Percentiles rank a stretch among this genome's conserved stretches.
Evolutionary conservation across 345 rosid species (phyloP).

Genomic region (Corchorus capsularis): DNA sequence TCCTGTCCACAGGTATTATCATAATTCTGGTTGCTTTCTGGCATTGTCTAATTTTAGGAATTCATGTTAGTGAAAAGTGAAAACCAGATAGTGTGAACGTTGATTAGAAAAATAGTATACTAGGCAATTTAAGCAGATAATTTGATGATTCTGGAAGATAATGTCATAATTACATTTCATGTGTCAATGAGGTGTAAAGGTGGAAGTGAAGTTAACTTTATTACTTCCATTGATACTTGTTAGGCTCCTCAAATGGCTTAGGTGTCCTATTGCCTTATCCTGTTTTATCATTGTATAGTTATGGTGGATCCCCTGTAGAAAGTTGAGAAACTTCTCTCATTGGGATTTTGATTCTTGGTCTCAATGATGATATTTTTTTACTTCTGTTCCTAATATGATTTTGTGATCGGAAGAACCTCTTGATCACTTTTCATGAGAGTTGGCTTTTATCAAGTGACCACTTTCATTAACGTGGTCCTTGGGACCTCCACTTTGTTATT

Average conservation of each 20-base stretch:
- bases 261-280: neutral
- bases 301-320: slow-evolving; percentile 13
- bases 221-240: neutral
- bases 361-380: neutral
- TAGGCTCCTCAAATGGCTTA: neutral
- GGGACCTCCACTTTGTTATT: neutral
- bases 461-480: neutral
- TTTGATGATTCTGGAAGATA: neutral
- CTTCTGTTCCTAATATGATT: neutral
- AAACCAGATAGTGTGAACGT: neutral
- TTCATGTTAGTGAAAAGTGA: neutral
- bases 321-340: slow-evolving; percentile 6
- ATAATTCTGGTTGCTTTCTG: neutral
- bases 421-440: neutral
- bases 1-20: slow-evolving; percentile 51
- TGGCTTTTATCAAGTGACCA: neutral
- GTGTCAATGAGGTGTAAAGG: neutral
- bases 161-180: neutral
- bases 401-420: neutral
- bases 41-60: neutral
- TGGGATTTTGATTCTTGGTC: slow-evolving; percentile 4
- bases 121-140: neutral
- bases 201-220: neutral
- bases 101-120: neutral
- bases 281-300: neutral